Conservation (phyloP, 495 filamentous ascomycete genomes). For the Cryomyces minteri region DNA sequence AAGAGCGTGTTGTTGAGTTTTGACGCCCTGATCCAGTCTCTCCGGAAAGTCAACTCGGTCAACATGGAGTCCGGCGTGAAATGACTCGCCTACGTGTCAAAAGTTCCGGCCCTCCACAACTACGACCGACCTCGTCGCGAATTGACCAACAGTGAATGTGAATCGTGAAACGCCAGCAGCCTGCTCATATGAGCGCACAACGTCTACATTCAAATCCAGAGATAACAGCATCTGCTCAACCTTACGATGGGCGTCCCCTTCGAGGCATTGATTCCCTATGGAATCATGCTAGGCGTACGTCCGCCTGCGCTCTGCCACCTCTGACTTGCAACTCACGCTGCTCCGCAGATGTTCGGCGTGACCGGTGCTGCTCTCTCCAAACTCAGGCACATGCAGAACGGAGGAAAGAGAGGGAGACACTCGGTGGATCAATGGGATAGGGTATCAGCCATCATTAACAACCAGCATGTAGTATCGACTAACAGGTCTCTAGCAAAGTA, state of each 20-base stretch:
- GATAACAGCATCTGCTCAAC: background rate
- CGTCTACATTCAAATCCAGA: background rate
- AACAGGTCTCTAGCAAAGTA: conserved; percentile 54
- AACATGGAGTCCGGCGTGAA: background rate
- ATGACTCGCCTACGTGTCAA: background rate
- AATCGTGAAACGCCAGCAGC: background rate
- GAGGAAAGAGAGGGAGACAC: conserved; percentile 68
- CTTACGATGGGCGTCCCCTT: conserved; percentile 82
- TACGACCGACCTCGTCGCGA: background rate
- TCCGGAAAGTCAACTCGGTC: background rate
- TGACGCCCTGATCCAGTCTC: background rate
- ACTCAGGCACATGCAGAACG: conserved; percentile 64
- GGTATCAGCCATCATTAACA: conserved; percentile 30
- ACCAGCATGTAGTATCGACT: conserved; percentile 14
- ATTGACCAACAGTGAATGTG: too few relatives aligned
- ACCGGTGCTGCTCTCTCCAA: conserved; percentile 58
- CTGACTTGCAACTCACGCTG: too few relatives aligned
- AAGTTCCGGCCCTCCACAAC: background rate
- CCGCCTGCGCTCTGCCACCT: conserved; percentile 3
- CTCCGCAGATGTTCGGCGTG: conserved; percentile 67
- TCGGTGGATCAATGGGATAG: conserved; percentile 85
- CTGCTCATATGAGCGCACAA: background rate
- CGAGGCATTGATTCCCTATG: conserved; percentile 88
- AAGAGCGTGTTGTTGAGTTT: background rate
- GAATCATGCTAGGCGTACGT: conserved; percentile 70